Conservation (phyloP, 2,329 filamentous ascomycete genomes). For the Ceratocystis harringtonii region DNA sequence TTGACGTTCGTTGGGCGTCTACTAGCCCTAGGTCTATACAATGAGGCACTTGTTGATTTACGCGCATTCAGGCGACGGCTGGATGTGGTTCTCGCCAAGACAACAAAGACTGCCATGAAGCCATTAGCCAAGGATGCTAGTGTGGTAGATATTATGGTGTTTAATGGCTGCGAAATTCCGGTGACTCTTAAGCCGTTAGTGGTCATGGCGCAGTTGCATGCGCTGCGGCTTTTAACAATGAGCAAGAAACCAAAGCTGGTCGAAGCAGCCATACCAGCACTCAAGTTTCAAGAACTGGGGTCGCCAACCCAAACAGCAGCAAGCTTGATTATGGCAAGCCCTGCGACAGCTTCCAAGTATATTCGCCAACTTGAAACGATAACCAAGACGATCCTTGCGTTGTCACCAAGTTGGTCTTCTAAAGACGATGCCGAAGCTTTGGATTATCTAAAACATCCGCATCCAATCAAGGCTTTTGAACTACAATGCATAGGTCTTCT, state of each 20-base stretch:
- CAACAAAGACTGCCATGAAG: conserved; percentile 23
- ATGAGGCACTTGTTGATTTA: conserved; percentile 55
- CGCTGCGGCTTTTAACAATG: conserved; percentile 46
- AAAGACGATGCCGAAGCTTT: conserved; percentile 43
- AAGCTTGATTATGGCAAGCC: conserved; percentile 7
- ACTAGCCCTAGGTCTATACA: conserved; percentile 46
- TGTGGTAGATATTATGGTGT: conserved; percentile 42
- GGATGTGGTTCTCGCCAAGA: conserved; percentile 26
- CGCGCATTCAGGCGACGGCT: conserved; percentile 49
- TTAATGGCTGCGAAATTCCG: conserved; percentile 32
- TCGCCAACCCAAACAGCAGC: conserved; percentile 13
- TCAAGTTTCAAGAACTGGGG: conserved; percentile 33
- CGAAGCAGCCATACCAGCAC: conserved; percentile 40
- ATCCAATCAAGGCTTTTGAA: conserved; percentile 42
- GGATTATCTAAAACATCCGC: conserved; percentile 39
- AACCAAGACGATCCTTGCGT: conserved; percentile 47
- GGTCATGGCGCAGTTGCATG: conserved; percentile 49
- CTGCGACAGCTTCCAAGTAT: conserved; percentile 39
- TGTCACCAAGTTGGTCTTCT: conserved; percentile 52
- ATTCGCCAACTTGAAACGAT: conserved; percentile 52
- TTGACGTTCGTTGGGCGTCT: conserved; percentile 53
- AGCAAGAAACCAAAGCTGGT: conserved; percentile 44
- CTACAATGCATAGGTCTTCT: conserved; percentile 48
- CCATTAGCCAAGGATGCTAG: conserved; percentile 22
- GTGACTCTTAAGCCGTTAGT: conserved; percentile 37